Evolutionary conservation across 139 green algal species (phyloP).

Genomic region (Asterochloris erici): DNA sequence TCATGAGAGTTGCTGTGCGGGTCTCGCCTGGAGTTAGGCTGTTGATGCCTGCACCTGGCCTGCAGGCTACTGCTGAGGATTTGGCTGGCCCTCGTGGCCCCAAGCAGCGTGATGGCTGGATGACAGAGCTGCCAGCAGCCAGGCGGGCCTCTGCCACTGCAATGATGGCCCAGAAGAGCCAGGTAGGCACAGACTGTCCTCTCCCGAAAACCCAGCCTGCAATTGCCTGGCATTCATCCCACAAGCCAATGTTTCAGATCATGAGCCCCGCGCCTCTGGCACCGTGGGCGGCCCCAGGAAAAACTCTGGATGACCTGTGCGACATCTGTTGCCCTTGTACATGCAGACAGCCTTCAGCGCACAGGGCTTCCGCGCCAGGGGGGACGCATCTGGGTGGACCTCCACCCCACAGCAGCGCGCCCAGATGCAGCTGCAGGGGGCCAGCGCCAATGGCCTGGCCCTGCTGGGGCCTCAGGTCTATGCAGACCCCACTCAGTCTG

Average conservation of each 20-base stretch:
- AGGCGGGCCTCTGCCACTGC: constrained; percentile 7
- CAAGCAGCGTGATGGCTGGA: constrained; percentile 62
- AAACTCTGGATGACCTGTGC: no score
- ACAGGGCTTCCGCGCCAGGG: constrained; percentile 26
- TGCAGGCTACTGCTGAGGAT: constrained; percentile 44
- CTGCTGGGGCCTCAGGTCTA: neutral
- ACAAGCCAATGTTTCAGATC: no score
- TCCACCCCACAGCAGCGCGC: constrained; percentile 52
- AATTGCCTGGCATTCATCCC: no score
- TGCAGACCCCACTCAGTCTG: constrained; percentile 4
- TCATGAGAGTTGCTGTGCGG: no score
- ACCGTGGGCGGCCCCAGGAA: no score
- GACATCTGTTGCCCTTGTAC: no score
- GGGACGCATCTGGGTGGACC: constrained; percentile 68
- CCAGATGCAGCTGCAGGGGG: constrained; percentile 29
- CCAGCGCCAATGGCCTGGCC: neutral
- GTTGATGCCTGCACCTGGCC: neutral
- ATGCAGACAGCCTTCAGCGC: constrained; percentile 27
- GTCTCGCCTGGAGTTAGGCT: no score
- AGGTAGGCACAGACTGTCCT: neutral
- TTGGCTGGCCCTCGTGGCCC: constrained; percentile 21
- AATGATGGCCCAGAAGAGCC: neutral
- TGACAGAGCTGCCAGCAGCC: constrained; percentile 74
- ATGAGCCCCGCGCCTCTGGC: no score
- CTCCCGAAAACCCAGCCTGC: no score